Evolutionary conservation across 768 basidiomycete species (phyloP).

Genomic region (Amanita molliuscula): DNA sequence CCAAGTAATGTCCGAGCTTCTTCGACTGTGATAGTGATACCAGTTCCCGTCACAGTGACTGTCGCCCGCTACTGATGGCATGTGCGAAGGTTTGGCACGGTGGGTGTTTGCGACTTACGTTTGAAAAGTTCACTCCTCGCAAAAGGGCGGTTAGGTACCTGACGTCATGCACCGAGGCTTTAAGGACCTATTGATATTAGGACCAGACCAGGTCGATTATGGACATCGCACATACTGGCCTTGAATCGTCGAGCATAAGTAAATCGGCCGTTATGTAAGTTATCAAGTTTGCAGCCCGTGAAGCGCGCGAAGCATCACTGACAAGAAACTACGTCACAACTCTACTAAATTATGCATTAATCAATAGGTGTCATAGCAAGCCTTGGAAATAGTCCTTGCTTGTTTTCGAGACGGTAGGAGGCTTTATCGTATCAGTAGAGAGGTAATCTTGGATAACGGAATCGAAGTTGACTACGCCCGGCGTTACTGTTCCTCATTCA

Average conservation of each 20-base stretch:
- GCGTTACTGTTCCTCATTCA: constrained; percentile 19
- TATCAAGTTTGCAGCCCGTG: neutral
- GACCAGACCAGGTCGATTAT: neutral
- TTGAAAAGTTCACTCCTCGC: constrained; percentile 72
- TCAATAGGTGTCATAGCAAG: neutral
- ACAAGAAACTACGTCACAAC: neutral
- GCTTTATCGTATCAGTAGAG: constrained; percentile 12
- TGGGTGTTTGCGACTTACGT: constrained; percentile 36
- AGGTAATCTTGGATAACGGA: constrained; percentile 69
- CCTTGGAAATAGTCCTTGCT: constrained; percentile 5
- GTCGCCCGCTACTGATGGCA: constrained; percentile 52
- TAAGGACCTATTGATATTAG: constrained; percentile 36
- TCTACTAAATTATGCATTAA: neutral
- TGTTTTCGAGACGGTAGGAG: neutral
- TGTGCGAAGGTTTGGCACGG: neutral
- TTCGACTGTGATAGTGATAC: constrained; percentile 74
- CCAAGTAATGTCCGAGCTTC: constrained; percentile 77
- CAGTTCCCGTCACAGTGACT: constrained; percentile 56
- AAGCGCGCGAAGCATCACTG: neutral
- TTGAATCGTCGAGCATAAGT: neutral
- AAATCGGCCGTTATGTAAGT: neutral
- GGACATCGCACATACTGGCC: neutral
- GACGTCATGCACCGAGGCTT: constrained; percentile 70
- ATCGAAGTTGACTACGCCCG: constrained; percentile 50
- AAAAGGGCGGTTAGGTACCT: constrained; percentile 71